Evolutionary conservation across 768 basidiomycete genomes (phyloP).

Genomic region (Kwoniella heveanensis): DNA sequence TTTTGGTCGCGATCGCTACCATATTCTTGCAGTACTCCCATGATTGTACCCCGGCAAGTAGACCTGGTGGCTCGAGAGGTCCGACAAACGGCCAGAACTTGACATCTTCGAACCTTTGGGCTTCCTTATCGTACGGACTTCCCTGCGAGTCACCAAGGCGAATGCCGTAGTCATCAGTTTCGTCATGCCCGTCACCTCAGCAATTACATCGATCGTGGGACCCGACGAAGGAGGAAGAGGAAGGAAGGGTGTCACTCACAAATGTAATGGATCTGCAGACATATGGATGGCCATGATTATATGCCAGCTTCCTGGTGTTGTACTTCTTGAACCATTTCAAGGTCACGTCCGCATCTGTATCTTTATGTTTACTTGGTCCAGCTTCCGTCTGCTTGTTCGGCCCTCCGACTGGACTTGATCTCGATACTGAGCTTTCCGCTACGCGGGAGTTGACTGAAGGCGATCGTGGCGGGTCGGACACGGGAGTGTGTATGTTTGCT

Average conservation of each 20-base stretch:
- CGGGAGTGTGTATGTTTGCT: not conserved
- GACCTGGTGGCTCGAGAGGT: not conserved
- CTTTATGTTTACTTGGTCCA: not conserved
- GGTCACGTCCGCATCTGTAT: not conserved
- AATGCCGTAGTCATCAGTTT: no score
- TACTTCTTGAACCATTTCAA: slow-evolving; percentile 23
- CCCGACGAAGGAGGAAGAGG: no score
- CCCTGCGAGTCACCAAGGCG: not conserved
- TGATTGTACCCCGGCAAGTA: not conserved
- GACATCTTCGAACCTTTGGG: not conserved
- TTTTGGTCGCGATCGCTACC: slow-evolving; percentile 2
- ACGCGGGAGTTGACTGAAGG: not conserved
- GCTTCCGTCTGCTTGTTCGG: not conserved
- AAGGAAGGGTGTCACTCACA: slow-evolving; percentile 1
- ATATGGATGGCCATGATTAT: slow-evolving; percentile 16
- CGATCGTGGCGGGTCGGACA: not conserved
- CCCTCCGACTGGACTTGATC: not conserved
- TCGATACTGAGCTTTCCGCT: not conserved
- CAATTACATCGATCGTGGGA: no score
- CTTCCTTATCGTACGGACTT: not conserved
- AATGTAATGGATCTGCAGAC: slow-evolving; percentile 3
- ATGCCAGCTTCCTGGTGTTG: not conserved
- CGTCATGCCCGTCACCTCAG: no score
- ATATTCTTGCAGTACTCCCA: slow-evolving; percentile 9
- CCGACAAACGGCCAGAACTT: slow-evolving; percentile 26